phyloP scores from a whole-genome alignment of 2,329 filamentous ascomycete species.

The Aspergillus viridinutans region DNA sequence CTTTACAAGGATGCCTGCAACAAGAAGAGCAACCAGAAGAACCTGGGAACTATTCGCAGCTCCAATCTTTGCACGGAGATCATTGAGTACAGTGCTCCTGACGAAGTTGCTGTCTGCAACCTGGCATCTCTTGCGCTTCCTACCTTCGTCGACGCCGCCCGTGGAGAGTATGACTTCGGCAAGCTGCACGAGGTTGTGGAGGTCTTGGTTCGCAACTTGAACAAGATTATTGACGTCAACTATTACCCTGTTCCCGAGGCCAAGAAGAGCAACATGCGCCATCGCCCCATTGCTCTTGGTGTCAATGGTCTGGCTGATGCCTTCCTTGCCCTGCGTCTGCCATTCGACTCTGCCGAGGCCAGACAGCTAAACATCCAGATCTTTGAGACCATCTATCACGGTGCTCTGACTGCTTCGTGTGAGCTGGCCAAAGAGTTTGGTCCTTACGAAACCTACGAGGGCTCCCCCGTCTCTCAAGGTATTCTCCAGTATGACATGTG shows the following conservation, averaged over 20 bases:
- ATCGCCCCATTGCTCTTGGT: slow-evolving; percentile 92
- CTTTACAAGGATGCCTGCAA: slow-evolving; percentile 99
- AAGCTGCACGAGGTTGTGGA: slow-evolving; percentile 93
- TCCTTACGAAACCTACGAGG: slow-evolving; percentile 83
- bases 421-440: slow-evolving; percentile 80
- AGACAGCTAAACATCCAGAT: slow-evolving; percentile 95
- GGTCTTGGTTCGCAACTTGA: slow-evolving; percentile 90
- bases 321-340: slow-evolving; percentile 93
- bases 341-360: slow-evolving; percentile 94
- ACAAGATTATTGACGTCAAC: slow-evolving; percentile 98
- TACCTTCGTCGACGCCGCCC: slow-evolving; percentile 80
- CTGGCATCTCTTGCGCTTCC: slow-evolving; percentile 90
- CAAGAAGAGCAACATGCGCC: slow-evolving; percentile 92
- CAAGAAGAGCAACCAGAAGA: slow-evolving; percentile 99
- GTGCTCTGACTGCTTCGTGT: slow-evolving; percentile 81
- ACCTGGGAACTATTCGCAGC: slow-evolving; percentile 95
- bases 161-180: slow-evolving; percentile 87
- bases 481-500: slow-evolving; percentile 99
- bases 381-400: slow-evolving; percentile 99
- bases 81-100: slow-evolving; percentile 91
- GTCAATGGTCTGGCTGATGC: slow-evolving; percentile 97
- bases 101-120: slow-evolving; percentile 99
- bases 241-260: slow-evolving; percentile 97
- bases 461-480: slow-evolving; percentile 89
- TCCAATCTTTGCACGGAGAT: slow-evolving; percentile 99